Conservation (phyloP, 345 rosid species). For the Brassica juncea region DNA sequence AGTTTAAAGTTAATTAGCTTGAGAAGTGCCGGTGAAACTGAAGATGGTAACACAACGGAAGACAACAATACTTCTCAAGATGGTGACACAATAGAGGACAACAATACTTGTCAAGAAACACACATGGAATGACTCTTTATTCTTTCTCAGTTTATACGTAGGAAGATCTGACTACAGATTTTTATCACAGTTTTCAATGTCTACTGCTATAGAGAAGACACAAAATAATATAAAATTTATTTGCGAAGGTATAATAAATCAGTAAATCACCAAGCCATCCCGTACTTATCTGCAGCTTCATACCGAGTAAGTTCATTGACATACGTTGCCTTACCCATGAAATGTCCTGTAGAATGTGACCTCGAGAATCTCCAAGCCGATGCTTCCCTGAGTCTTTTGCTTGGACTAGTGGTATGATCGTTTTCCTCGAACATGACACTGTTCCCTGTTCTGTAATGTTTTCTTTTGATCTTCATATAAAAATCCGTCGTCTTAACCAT, state of each 20-base stretch:
- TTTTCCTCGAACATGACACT: background rate
- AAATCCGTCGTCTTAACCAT: slow-evolving; percentile 35
- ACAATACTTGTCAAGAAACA: slow-evolving; percentile 18
- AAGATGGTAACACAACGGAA: slow-evolving; percentile 18
- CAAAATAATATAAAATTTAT: background rate
- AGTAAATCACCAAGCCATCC: slow-evolving; percentile 30
- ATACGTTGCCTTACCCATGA: background rate
- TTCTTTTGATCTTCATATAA: slow-evolving; percentile 43
- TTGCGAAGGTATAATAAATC: slow-evolving; percentile 21
- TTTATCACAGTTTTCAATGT: background rate
- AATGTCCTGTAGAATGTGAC: background rate
- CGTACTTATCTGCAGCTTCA: background rate
- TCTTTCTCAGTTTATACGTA: background rate
- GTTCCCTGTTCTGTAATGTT: slow-evolving; percentile 35
- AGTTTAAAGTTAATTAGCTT: slow-evolving; percentile 61
- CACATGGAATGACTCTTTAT: slow-evolving; percentile 7
- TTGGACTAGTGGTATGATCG: background rate
- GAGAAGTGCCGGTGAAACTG: slow-evolving; percentile 47
- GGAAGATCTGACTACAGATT: background rate
- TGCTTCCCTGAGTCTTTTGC: background rate
- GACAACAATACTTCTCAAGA: slow-evolving; percentile 27
- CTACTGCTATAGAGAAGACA: background rate
- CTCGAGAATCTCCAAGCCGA: background rate
- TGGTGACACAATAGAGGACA: slow-evolving; percentile 36
- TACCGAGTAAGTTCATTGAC: slow-evolving; percentile 33